Evolutionary conservation across 2,329 filamentous ascomycete genomes (phyloP).

Genomic region (Talaromyces sp.): DNA sequence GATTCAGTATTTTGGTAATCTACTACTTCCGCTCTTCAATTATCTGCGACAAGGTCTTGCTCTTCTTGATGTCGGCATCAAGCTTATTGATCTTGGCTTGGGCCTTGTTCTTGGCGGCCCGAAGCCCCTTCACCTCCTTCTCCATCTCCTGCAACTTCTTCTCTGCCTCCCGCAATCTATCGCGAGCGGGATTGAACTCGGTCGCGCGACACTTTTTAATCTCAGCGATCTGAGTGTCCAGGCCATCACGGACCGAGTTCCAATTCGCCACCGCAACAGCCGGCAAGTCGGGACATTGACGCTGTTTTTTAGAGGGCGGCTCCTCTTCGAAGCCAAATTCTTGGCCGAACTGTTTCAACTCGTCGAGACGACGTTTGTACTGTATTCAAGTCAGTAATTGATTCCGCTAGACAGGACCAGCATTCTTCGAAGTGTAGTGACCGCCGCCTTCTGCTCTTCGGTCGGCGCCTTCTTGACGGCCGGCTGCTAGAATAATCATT

Average conservation of each 20-base stretch:
- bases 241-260: background rate
- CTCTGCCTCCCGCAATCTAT: background rate
- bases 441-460: background rate
- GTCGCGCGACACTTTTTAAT: background rate
- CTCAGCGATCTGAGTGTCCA: background rate
- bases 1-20: too few relatives aligned
- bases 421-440: background rate
- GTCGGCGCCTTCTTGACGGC: background rate
- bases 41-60: too few relatives aligned
- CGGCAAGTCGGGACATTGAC: background rate
- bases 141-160: background rate
- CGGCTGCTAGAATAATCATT: background rate
- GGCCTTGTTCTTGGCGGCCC: too few relatives aligned
- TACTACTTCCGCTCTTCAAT: too few relatives aligned
- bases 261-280: background rate
- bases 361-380: background rate
- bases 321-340: background rate
- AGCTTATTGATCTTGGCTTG: too few relatives aligned
- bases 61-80: too few relatives aligned
- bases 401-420: background rate
- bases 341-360: background rate
- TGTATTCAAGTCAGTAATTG: background rate
- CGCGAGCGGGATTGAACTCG: background rate
- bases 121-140: background rate
- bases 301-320: background rate